Conservation (phyloP, 2,329 filamentous ascomycete genomes). For the Herpomyces periplanetae region DNA sequence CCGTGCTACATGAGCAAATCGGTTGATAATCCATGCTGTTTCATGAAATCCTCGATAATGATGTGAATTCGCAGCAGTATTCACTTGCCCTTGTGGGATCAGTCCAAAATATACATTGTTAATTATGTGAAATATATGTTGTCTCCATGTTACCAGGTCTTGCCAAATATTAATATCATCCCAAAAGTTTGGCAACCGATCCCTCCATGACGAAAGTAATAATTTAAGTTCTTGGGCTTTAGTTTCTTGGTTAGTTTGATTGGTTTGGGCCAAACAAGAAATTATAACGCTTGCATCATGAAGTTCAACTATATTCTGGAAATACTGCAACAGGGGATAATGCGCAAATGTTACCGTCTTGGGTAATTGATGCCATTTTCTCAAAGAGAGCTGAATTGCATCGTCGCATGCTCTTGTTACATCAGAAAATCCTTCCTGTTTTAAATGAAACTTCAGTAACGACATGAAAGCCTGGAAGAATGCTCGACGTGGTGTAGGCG, state of each 20-base stretch:
- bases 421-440: slow-evolving; percentile 35
- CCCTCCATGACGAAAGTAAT: slow-evolving; percentile 69
- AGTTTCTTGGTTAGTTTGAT: slow-evolving; percentile 41
- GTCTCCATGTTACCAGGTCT: slow-evolving; percentile 93
- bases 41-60: slow-evolving; percentile 93
- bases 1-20: slow-evolving; percentile 81
- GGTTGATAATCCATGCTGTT: slow-evolving; percentile 97
- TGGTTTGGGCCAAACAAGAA: slow-evolving; percentile 52
- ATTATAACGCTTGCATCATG: slow-evolving; percentile 94
- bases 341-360: slow-evolving; percentile 74
- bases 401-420: slow-evolving; percentile 79
- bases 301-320: slow-evolving; percentile 83
- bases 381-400: slow-evolving; percentile 76
- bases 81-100: slow-evolving; percentile 28
- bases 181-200: slow-evolving; percentile 85
- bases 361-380: slow-evolving; percentile 96
- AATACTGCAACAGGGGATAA: slow-evolving; percentile 74
- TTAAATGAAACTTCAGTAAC: slow-evolving; percentile 63
- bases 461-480: slow-evolving; percentile 99
- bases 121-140: slow-evolving; percentile 92
- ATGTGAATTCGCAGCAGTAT: slow-evolving; percentile 58
- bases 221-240: slow-evolving; percentile 90
- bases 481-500: slow-evolving; percentile 56
- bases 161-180: slow-evolving; percentile 99
- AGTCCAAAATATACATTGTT: slow-evolving; percentile 68